phyloP scores from a whole-genome alignment of 805 yeast species.

The Metschnikowia matae region DNA sequence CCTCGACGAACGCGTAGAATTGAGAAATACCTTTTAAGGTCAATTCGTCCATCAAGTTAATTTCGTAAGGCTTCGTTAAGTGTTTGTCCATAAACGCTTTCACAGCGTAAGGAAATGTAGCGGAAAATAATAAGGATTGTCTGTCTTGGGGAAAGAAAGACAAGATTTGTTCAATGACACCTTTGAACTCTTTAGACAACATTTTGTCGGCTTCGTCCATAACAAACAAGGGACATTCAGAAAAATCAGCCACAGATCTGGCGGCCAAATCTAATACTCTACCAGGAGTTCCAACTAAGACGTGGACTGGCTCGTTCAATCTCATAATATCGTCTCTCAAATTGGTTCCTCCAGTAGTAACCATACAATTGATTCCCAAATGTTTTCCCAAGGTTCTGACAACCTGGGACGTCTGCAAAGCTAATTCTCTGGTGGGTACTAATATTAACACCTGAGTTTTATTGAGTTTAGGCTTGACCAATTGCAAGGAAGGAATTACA shows the following conservation, averaged over 20 bases:
- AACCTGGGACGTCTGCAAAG: slow-evolving; percentile 95
- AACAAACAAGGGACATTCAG: slow-evolving; percentile 80
- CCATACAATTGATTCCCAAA: slow-evolving; percentile 90
- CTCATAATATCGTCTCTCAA: slow-evolving; percentile 92
- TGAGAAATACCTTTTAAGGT: slow-evolving; percentile 95
- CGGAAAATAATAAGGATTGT: slow-evolving; percentile 86
- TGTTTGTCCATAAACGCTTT: slow-evolving; percentile 90
- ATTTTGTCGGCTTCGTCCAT: slow-evolving; percentile 99
- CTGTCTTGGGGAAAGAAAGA: slow-evolving; percentile 62
- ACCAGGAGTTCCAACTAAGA: slow-evolving; percentile 96
- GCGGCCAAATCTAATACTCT: slow-evolving; percentile 92
- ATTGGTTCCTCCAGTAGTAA: slow-evolving; percentile 96
- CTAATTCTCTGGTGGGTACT: slow-evolving; percentile 97
- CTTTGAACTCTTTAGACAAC: slow-evolving; percentile 85
- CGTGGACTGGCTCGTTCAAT: slow-evolving; percentile 88
- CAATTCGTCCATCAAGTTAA: slow-evolving; percentile 95
- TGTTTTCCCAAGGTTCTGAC: slow-evolving; percentile 95
- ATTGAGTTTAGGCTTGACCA: slow-evolving; percentile 75
- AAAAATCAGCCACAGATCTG: slow-evolving; percentile 80
- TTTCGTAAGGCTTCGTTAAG: slow-evolving; percentile 87
- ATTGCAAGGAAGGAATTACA: slow-evolving; percentile 88
- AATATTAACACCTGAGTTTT: slow-evolving; percentile 88
- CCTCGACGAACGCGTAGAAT: slow-evolving; percentile 97
- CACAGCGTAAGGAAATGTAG: slow-evolving; percentile 94
- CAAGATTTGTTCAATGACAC: slow-evolving; percentile 81